A percentile compares a stretch with the other conserved stretches of the same genome.
phyloP scores from a whole-genome alignment of 768 basidiomycete species.

The Suillus lakei region DNA sequence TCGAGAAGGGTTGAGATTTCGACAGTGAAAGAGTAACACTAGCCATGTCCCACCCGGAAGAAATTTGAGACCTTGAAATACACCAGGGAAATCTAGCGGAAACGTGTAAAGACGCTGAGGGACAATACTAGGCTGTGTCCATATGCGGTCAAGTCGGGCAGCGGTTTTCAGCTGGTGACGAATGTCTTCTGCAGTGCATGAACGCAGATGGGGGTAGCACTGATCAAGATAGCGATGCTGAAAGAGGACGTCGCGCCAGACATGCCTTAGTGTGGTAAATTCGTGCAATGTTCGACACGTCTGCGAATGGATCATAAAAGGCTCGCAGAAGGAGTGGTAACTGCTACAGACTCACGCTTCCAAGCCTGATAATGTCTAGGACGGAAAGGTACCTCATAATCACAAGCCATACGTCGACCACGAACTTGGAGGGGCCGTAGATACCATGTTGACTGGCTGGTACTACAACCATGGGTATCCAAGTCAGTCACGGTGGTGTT shows the following conservation, averaged over 20 bases:
- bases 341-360: slow-evolving; percentile 26
- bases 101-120: slow-evolving; percentile 23
- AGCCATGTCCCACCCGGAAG: slow-evolving; percentile 35
- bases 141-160: slow-evolving; percentile 7
- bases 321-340: background rate
- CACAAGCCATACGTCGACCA: slow-evolving; percentile 33
- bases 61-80: slow-evolving; percentile 36
- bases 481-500: background rate
- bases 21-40: slow-evolving; percentile 36
- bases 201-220: slow-evolving; percentile 30
- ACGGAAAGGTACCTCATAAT: slow-evolving; percentile 34
- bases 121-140: background rate
- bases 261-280: slow-evolving; percentile 29
- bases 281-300: slow-evolving; percentile 29
- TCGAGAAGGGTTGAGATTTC: slow-evolving; percentile 31
- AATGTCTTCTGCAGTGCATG: slow-evolving; percentile 23
- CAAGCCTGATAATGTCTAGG: slow-evolving; percentile 26
- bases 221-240: slow-evolving; percentile 28
- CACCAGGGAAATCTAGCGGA: slow-evolving; percentile 33
- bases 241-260: slow-evolving; percentile 30
- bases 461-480: background rate
- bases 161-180: slow-evolving; percentile 28
- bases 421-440: slow-evolving; percentile 14
- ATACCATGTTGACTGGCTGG: background rate
- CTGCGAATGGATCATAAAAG: slow-evolving; percentile 12